Evolutionary conservation across 352 stramenopile genomes (phyloP).

Genomic region (Aphanomyces invadans): DNA sequence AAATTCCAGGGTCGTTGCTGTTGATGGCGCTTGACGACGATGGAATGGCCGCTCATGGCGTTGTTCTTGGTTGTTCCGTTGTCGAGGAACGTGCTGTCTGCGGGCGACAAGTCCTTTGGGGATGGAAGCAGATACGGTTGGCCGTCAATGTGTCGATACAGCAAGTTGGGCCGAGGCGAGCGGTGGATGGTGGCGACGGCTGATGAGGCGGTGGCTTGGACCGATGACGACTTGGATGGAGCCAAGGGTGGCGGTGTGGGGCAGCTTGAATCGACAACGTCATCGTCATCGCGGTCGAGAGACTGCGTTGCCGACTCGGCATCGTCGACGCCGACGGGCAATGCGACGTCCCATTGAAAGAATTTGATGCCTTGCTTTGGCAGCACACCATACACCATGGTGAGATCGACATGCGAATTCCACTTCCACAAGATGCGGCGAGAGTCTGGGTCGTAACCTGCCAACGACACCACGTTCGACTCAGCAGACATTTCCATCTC

Average conservation of each 20-base stretch:
- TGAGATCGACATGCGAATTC: conserved; percentile 11
- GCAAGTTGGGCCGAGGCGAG: conserved; percentile 30
- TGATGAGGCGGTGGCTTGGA: neutral
- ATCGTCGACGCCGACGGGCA: neutral
- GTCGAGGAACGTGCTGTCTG: neutral
- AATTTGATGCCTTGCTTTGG: conserved; percentile 13
- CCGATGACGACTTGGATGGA: neutral
- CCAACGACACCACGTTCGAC: conserved; percentile 59
- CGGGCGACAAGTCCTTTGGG: neutral
- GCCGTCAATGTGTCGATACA: conserved; percentile 26
- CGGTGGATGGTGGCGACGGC: neutral
- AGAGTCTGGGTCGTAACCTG: conserved; percentile 62
- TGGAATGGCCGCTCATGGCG: too few species aligned
- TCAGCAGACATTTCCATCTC: conserved; percentile 40
- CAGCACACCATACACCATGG: conserved; percentile 23
- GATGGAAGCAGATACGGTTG: conserved; percentile 15
- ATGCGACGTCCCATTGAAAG: conserved; percentile 20
- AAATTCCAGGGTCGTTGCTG: conserved; percentile 35
- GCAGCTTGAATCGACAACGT: neutral
- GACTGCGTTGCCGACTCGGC: too few species aligned
- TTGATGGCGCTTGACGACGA: conserved; percentile 8
- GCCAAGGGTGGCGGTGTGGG: neutral
- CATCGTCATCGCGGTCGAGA: too few species aligned
- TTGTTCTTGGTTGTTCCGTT: neutral
- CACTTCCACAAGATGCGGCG: conserved; percentile 61